Evolutionary conservation across 208 protist species (phyloP), one percentile per base, ranked within the genome.

Genomic region (Acanthamoeba lenticulata): DNA sequence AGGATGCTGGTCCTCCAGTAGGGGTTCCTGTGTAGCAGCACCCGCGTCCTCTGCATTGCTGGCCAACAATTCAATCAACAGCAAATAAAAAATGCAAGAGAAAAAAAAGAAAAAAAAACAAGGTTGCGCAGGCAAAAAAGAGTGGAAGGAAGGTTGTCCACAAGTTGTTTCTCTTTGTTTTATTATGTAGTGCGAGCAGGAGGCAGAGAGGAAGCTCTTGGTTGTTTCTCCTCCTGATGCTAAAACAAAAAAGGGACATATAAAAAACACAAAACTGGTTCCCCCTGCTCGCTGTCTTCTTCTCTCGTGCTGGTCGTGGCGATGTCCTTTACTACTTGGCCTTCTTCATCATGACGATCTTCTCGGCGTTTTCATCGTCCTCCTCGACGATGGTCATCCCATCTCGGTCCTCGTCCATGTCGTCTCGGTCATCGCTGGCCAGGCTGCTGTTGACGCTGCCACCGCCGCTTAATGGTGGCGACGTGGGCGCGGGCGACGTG

Each of bases 301-400:
- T 52, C 9, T 0, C 29, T 9, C 21, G 1, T 9, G 21, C 40
- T 2, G 72, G 15, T 49, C 29, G n/a, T 19, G 13, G 27, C 11
- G 36, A n/a, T 44, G 4, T 44, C 17, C 34, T 40, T 85, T 32
- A 74, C 74, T 85, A 52, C 29, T 32, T 38, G n/a, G 74, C 74
- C 74, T 85, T 85, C 74, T 85, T 85, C 74, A 85, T 85, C 74
- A 85, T 85, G 36, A 85, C 74, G 40, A 85, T 85, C 74, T 85
- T 85, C 42, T 85, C 74, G 74, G 74, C 74, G 74, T 52, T 52
- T 2, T 85, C 74, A n/a, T 85, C 74, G 44, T 85, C 74, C 36
- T 85, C 74, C 27, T 85, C 74, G 40, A 85, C 74, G 40, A 85
- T 85, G 19, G 74, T 85, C 74, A 85, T 85, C 40, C 40, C 42